Conservation (phyloP, 2,329 filamentous ascomycete species). For the Phaeosphaeria sp. region DNA sequence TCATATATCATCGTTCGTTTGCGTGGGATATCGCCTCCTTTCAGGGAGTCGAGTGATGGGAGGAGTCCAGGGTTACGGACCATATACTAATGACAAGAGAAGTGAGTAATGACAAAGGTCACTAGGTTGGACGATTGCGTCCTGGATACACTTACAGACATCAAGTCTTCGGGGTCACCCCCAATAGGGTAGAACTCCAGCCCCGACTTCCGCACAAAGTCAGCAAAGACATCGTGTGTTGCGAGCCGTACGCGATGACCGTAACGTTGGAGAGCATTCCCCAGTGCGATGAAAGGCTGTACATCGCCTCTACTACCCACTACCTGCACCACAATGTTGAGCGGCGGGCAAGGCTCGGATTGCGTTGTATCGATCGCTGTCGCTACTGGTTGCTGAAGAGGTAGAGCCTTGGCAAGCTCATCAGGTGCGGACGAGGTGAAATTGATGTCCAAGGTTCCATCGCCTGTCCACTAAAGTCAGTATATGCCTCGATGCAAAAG, state of each 20-base stretch:
- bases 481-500: no score
- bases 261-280: slow-evolving; percentile 45
- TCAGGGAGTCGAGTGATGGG: slow-evolving; percentile 31
- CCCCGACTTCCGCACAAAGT: slow-evolving; percentile 19
- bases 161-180: slow-evolving; percentile 48
- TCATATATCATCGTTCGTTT: slow-evolving; percentile 33
- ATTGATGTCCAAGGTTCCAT: not conserved
- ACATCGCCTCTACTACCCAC: slow-evolving; percentile 63
- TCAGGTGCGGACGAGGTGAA: not conserved
- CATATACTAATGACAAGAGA: no score
- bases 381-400: not conserved
- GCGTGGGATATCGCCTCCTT: slow-evolving; percentile 43
- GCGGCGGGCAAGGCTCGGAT: not conserved
- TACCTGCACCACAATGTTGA: slow-evolving; percentile 64
- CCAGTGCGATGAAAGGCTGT: slow-evolving; percentile 66
- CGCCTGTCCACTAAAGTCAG: not conserved
- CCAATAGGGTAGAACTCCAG: slow-evolving; percentile 46
- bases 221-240: slow-evolving; percentile 25
- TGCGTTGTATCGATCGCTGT: no score
- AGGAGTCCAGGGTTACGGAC: slow-evolving; percentile 55
- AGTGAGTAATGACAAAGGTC: no score
- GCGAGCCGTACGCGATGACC: slow-evolving; percentile 37
- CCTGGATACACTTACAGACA: slow-evolving; percentile 44
- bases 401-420: not conserved
- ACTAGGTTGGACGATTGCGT: no score